Percentiles rank a stretch among this genome's conserved stretches.
Conservation (phyloP, 2,329 filamentous ascomycete genomes). For the Hortaea werneckii region DNA sequence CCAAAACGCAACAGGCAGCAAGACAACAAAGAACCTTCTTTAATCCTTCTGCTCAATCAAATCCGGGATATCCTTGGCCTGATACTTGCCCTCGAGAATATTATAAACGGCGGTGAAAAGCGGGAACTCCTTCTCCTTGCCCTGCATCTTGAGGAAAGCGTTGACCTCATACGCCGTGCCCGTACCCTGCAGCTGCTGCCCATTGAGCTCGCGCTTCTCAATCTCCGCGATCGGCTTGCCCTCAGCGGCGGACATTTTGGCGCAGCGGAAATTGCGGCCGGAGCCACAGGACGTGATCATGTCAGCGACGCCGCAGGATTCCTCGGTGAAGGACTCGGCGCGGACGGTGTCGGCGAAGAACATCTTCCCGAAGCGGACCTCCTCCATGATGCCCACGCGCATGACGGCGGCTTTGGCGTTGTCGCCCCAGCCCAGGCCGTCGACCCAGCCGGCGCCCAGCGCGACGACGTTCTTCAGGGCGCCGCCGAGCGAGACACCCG, state of each 20-base stretch:
- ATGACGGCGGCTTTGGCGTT: conserved; percentile 99
- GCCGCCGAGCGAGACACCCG: conserved; percentile 86
- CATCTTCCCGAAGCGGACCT: conserved; percentile 88
- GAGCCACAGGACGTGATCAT: conserved; percentile 88
- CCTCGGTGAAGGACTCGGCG: conserved; percentile 86
- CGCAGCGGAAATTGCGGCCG: conserved; percentile 88
- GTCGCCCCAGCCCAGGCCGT: conserved; percentile 93
- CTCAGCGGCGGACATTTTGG: conserved; percentile 74
- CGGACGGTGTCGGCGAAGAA: conserved; percentile 81
- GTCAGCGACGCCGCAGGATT: conserved; percentile 89
- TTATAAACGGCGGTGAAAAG: conserved; percentile 81
- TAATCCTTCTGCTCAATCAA: conserved; percentile 29
- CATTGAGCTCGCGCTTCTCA: conserved; percentile 81
- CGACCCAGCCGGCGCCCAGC: conserved; percentile 86
- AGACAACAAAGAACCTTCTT: neutral
- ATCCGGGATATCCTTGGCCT: conserved; percentile 69
- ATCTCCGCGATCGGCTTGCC: conserved; percentile 75
- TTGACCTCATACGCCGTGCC: conserved; percentile 87
- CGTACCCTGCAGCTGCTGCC: conserved; percentile 92
- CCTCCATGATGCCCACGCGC: conserved; percentile 89
- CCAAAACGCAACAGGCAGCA: too few species aligned
- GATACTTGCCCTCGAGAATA: conserved; percentile 66
- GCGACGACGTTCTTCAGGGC: conserved; percentile 97
- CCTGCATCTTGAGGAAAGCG: conserved; percentile 70
- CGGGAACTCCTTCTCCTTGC: conserved; percentile 74